A percentile compares a stretch with the other conserved stretches of the same genome.
phyloP scores from a whole-genome alignment of 192 early-diverging fungal genomes.

The Coemansia sp. region DNA sequence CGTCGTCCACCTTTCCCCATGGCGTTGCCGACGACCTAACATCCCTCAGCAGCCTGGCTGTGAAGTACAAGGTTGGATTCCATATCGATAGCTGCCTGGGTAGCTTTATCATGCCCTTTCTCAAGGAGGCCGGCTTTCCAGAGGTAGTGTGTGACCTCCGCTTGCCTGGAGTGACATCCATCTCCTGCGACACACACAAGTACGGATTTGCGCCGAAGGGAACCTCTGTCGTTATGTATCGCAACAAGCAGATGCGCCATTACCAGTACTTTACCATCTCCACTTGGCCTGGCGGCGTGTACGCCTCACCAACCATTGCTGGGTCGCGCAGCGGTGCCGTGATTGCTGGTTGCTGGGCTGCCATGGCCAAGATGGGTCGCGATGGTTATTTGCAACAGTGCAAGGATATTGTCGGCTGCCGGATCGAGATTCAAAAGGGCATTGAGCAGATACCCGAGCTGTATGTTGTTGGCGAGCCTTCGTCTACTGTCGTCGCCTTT shows the following conservation, averaged over 20 bases:
- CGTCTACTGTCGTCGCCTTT: conserved; percentile 80
- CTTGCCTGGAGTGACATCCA: conserved; percentile 86
- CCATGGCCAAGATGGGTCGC: conserved; percentile 83
- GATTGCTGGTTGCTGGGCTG: conserved; percentile 94
- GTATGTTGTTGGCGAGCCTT: conserved; percentile 80
- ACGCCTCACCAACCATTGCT: conserved; percentile 86
- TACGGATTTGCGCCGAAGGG: conserved; percentile 99
- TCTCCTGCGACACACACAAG: conserved; percentile 97
- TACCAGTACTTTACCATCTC: conserved; percentile 90
- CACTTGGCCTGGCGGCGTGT: conserved; percentile 95
- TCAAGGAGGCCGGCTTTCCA: conserved; percentile 89
- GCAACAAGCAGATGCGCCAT: conserved; percentile 68
- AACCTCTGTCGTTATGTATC: conserved; percentile 92
- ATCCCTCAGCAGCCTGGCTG: conserved; percentile 70
- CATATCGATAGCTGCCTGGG: conserved; percentile 97
- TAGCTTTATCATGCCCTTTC: conserved; percentile 89
- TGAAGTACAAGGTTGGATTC: conserved; percentile 76
- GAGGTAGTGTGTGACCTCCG: conserved; percentile 81
- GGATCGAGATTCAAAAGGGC: conserved; percentile 60
- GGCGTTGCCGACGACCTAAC: conserved; percentile 90
- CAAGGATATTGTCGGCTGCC: conserved; percentile 72
- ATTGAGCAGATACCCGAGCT: conserved; percentile 63
- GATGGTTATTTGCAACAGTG: conserved; percentile 80
- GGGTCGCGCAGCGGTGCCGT: conserved; percentile 87
- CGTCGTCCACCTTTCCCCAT: conserved; percentile 88